These are phyloP conservation scores for Saccharomycopsis amapae DNA, from an alignment of 805 yeast genomes.

Conservation along the genomic window DNA sequence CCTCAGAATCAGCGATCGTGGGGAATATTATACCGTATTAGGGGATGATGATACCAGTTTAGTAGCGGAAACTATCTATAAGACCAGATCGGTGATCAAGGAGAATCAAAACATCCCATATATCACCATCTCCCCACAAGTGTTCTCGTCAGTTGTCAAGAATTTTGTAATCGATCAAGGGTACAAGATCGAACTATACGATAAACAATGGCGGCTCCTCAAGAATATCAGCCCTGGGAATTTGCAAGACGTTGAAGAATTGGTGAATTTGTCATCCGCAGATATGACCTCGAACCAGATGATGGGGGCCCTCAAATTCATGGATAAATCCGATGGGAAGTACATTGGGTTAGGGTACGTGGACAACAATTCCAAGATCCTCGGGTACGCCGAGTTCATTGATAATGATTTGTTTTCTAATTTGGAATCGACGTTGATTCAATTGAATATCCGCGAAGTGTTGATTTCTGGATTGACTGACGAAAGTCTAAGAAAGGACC, in stretches of 20 bases:
- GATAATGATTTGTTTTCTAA: constrained; percentile 88
- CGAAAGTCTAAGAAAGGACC: constrained; percentile 34
- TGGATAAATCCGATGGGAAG: constrained; percentile 33
- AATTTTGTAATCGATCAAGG: constrained; percentile 65
- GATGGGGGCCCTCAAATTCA: constrained; percentile 33
- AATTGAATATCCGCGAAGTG: constrained; percentile 83
- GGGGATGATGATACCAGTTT: constrained; percentile 68
- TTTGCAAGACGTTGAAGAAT: constrained; percentile 66
- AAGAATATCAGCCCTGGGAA: constrained; percentile 87
- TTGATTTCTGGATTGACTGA: constrained; percentile 44
- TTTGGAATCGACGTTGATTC: constrained; percentile 78
- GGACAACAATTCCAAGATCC: constrained; percentile 57
- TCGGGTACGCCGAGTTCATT: constrained; percentile 71
- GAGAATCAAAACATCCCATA: constrained; percentile 46
- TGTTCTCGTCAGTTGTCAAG: constrained; percentile 56
- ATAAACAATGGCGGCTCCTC: constrained; percentile 50
- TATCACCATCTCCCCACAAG: constrained; percentile 72
- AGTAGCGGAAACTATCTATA: constrained; percentile 79
- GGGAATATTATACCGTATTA: constrained; percentile 72
- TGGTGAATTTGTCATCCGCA: constrained; percentile 43
- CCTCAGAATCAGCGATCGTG: constrained; percentile 70
- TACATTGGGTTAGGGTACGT: constrained; percentile 73
- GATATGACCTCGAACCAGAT: constrained; percentile 22
- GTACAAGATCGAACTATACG: constrained; percentile 74
- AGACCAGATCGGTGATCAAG: constrained; percentile 76